Conservation (phyloP, 192 early-diverging fungal genomes). For the Neocallimastix lanati region DNA sequence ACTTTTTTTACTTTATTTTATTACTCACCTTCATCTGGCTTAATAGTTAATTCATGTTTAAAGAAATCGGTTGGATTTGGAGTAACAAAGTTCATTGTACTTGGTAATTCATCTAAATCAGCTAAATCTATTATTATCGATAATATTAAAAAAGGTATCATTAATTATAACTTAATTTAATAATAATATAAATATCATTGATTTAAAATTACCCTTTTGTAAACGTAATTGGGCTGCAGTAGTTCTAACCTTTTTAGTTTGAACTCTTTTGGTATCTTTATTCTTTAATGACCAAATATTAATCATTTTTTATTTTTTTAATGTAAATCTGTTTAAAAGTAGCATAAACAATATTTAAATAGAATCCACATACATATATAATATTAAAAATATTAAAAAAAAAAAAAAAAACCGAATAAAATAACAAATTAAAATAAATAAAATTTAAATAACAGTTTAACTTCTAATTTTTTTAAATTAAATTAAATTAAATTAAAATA, state of each 20-base stretch:
- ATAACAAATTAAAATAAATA: too few relatives aligned
- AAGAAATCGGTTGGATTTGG: constrained; percentile 62
- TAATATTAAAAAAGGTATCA: too few relatives aligned
- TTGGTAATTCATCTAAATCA: constrained; percentile 55
- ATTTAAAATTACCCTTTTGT: constrained; percentile 57
- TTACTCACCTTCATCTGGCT: constrained; percentile 63
- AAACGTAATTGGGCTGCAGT: constrained; percentile 75
- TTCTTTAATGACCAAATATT: not conserved
- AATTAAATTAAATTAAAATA: too few relatives aligned
- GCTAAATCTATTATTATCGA: constrained; percentile 44
- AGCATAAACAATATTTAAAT: too few relatives aligned
- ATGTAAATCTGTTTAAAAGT: too few relatives aligned
- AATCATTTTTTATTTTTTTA: not conserved
- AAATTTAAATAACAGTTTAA: too few relatives aligned
- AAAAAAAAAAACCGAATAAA: too few relatives aligned
- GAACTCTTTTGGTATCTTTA: constrained; percentile 6
- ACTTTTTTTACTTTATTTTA: not conserved
- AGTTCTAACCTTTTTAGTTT: constrained; percentile 57
- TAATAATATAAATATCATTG: not conserved
- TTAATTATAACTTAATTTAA: too few relatives aligned
- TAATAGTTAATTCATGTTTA: constrained; percentile 63
- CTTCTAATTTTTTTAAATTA: too few relatives aligned
- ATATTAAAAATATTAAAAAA: too few relatives aligned
- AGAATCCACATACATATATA: too few relatives aligned
- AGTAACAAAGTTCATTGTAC: constrained; percentile 54